Evolutionary conservation across 345 rosid species (phyloP).

Genomic region (Conringia planisiliqua): DNA sequence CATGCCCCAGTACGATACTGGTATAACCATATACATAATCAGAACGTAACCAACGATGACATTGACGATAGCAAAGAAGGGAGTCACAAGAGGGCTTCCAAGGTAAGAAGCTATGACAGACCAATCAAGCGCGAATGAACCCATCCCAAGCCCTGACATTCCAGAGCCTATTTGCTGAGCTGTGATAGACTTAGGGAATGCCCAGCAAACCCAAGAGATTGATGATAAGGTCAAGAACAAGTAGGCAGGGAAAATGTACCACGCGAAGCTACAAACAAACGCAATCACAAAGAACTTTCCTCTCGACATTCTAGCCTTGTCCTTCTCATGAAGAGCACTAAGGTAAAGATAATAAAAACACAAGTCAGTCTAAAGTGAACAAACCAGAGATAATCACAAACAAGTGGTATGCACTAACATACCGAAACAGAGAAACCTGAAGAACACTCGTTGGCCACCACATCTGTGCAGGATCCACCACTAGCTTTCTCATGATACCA

Average conservation of each 20-base stretch:
- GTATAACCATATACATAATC: constrained; percentile 36
- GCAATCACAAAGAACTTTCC: constrained; percentile 67
- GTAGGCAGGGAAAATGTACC: constrained; percentile 62
- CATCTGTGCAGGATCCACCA: constrained; percentile 67
- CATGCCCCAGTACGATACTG: constrained; percentile 45
- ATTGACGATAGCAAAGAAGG: constrained; percentile 51
- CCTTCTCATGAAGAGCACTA: constrained; percentile 64
- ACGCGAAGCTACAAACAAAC: constrained; percentile 54
- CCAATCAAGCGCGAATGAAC: constrained; percentile 54
- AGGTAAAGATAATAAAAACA: neutral
- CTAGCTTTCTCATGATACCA: constrained; percentile 55
- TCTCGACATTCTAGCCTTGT: constrained; percentile 41
- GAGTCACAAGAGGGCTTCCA: constrained; percentile 61
- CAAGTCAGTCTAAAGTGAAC: neutral
- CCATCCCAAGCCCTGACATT: constrained; percentile 53
- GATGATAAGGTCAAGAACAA: constrained; percentile 45
- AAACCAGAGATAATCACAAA: neutral
- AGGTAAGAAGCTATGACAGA: constrained; percentile 51
- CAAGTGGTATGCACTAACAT: neutral
- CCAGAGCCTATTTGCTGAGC: constrained; percentile 61
- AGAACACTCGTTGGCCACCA: constrained; percentile 69
- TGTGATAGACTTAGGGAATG: constrained; percentile 48
- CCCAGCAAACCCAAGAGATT: constrained; percentile 61
- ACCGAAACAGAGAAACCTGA: constrained; percentile 68
- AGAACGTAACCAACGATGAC: constrained; percentile 41